These are phyloP conservation scores for Cryoendolithus antarcticus DNA, from an alignment of 2,329 filamentous ascomycete species.

Conservation along the genomic window DNA sequence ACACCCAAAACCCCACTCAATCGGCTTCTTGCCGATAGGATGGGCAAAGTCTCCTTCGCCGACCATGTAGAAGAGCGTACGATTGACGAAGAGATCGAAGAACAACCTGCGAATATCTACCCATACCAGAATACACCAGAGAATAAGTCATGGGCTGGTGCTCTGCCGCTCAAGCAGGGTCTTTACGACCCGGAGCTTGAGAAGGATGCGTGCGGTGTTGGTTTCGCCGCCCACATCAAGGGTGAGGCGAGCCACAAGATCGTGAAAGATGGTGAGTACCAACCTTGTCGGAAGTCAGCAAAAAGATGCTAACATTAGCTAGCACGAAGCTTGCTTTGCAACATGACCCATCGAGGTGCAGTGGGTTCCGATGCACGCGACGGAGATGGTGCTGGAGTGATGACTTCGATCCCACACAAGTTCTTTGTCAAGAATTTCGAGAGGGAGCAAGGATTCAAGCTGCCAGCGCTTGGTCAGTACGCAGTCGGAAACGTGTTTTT, in stretches of 20 bases:
- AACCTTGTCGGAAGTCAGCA: neutral
- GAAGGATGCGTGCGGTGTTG: conserved; percentile 99
- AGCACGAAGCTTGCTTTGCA: conserved; percentile 91
- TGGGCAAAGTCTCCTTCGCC: conserved; percentile 41
- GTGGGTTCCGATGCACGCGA: conserved; percentile 96
- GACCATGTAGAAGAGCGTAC: conserved; percentile 35
- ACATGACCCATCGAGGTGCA: conserved; percentile 99
- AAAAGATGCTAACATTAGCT: conserved; percentile 22
- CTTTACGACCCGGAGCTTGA: conserved; percentile 92
- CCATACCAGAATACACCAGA: conserved; percentile 67
- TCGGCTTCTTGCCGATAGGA: conserved; percentile 42
- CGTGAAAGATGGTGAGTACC: conserved; percentile 77
- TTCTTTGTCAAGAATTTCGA: conserved; percentile 99
- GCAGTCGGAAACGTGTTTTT: conserved; percentile 97
- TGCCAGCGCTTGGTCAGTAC: conserved; percentile 85
- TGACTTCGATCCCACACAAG: conserved; percentile 96
- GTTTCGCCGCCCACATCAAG: conserved; percentile 98
- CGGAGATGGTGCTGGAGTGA: conserved; percentile 95
- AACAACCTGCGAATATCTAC: conserved; percentile 53
- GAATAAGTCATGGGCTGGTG: conserved; percentile 88
- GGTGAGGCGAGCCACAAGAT: conserved; percentile 96
- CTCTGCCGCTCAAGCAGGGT: conserved; percentile 95
- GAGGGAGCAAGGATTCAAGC: conserved; percentile 73
- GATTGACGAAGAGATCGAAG: conserved; percentile 35
- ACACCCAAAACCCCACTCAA: neutral